Conservation (phyloP, 179 eudicot genomes). For the Silene coronaria region DNA sequence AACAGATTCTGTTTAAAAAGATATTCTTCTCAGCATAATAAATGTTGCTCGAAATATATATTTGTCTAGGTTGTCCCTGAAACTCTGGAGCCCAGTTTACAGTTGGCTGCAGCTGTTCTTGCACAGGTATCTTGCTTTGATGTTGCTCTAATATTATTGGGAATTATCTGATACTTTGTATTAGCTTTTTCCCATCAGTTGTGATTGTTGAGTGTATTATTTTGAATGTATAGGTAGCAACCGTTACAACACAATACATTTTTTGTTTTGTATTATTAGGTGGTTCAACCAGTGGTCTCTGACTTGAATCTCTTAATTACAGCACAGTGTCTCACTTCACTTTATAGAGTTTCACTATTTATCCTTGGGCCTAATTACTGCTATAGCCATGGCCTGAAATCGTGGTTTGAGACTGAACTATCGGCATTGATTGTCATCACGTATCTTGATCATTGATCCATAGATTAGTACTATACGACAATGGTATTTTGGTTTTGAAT, state of each 20-base stretch:
- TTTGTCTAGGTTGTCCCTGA: constrained; percentile 85
- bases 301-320: too few species aligned
- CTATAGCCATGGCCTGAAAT: not conserved
- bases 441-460: too few species aligned
- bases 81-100: constrained; percentile 97
- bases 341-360: too few species aligned
- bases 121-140: constrained; percentile 57
- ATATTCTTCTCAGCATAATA: constrained; percentile 1
- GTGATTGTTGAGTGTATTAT: not conserved
- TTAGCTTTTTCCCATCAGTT: not conserved
- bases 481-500: not conserved
- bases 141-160: not conserved
- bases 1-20: constrained; percentile 1
- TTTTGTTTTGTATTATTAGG: too few species aligned
- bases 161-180: not conserved
- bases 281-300: too few species aligned
- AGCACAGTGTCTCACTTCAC: too few species aligned
- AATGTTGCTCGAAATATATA: not conserved
- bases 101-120: constrained; percentile 97
- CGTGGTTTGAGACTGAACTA: not conserved
- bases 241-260: not conserved
- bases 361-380: too few species aligned
- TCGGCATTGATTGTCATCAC: not conserved
- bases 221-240: not conserved
- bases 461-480: not conserved